Base-by-base conservation (phyloP, 306 rosid genomes). In the Pyrus betulifolia region DNA sequence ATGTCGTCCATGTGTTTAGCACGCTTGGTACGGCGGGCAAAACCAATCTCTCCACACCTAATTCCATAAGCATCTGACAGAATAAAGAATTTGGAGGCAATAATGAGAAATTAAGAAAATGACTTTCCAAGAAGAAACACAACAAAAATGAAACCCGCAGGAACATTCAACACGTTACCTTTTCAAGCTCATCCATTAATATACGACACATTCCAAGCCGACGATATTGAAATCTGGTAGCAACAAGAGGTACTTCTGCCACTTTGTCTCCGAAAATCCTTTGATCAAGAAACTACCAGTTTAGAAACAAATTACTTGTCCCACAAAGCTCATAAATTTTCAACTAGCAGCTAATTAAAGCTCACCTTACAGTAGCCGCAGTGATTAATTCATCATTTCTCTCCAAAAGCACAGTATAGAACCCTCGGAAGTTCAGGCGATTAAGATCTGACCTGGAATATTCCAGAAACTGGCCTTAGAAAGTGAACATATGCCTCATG, bases 161-260 rank as follows among this genome's bases (percentile, higher is more conserved):
- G 69, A 60, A 27, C 21, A 38, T 18, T n/a, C 22, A 2, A 60
- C 23, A 27, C 18, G 10, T 76, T 79, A 95, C 97, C 98, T 86
- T 88, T 79, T 90, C 98, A 77, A 95, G 93, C 84, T 88, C 93
- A 80, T 86, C 74, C 87, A 95, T 90, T 82, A 95, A 80, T 76
- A 86, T 62, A 76, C 80, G 95, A 76, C 97, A 95, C 98, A 92
- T 92, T 84, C 97, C 98, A 28, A 38, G 93, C 68, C 91, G 93
- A 18, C 98, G 96, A 80, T 86, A 87, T 64, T 76, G 96, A 68
- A 86, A 81, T 74, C 97, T 83, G 71, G 97, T 92, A 35, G 89
- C 97, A 63, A 92, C 85, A 70, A 95, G 93, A 64, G 97, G 97
- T 49, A 95, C 60, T 85, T 95, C 98, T 22, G 97, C 98, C 74